Base-by-base conservation (phyloP, 2,329 filamentous ascomycete genomes). In the Orbilia oligospora region DNA sequence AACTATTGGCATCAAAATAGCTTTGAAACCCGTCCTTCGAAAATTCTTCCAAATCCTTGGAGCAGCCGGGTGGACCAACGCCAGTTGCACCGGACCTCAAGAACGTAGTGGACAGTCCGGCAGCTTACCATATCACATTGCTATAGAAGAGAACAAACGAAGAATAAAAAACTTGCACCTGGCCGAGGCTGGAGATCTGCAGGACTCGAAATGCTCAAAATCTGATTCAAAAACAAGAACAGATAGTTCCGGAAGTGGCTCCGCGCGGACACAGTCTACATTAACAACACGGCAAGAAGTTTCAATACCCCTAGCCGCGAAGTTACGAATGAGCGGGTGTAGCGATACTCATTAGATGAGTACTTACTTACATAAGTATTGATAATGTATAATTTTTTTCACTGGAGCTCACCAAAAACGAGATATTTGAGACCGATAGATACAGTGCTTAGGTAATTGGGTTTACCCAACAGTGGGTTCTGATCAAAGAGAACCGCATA, bases 1-100 rank as follows among this genome's bases (percentile, higher is more conserved):
- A 24, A 22, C 30, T 3, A 30, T 48, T 5, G n/a, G 55, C 10
- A 5, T 22, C 9, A 8, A 36, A 70, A 63, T 14, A 78, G 68
- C 75, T 12, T 53, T 78, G 20, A 78, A 69, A 46, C 75, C 75
- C 9, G 6, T 78, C 8, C 53, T 78, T 30, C 53, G 68, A 18
- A 65, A 65, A 10, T 14, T 72, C 14, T 72, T n/a, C 14, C n/a
- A 63, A 9, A 16, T 36, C 24, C 41, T 71, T 9, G 49, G 38
- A 0, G 33, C 18, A 10, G 1, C 44, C 14, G 18, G 53, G 18
- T 68, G 68, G 68, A 64, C 41, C 8, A 44, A 49, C 27, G 49
- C n/a, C 1, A 67, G 61, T 27, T 63, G 68, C 12, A 72, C 18
- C 20, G 58, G 38, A n/a, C 49, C 63, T 16, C 68, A 48, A 8